A percentile compares a stretch with the other conserved stretches of the same genome.
Evolutionary conservation across 192 early-diverging fungal genomes (phyloP).

Genomic region (Thamnidium elegans): DNA sequence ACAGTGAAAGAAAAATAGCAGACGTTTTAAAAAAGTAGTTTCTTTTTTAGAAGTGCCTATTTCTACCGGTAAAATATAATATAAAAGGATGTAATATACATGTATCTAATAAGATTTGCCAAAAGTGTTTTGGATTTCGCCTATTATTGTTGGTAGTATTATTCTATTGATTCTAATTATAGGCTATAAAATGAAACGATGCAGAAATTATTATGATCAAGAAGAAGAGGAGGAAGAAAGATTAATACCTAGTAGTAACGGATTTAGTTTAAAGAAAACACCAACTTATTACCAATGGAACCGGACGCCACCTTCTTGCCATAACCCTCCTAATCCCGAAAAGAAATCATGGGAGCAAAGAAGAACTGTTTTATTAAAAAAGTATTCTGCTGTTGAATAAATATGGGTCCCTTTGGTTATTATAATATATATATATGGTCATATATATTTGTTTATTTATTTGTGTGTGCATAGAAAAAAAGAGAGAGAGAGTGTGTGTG

Average conservation of each 20-base stretch:
- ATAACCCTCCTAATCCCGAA: slow-evolving; percentile 5
- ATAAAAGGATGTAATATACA: neutral
- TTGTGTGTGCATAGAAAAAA: neutral
- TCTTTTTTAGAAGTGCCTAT: neutral
- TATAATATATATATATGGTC: neutral
- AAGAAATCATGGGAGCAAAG: slow-evolving; percentile 24
- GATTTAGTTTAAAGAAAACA: slow-evolving; percentile 16
- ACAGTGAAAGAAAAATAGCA: too few relatives aligned
- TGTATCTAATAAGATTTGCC: neutral
- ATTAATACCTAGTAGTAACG: slow-evolving; percentile 1
- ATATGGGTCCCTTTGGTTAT: neutral
- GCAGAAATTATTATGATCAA: neutral
- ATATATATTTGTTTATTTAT: too few relatives aligned
- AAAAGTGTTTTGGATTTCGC: too few relatives aligned
- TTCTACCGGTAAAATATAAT: neutral
- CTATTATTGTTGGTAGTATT: slow-evolving; percentile 1
- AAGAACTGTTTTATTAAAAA: slow-evolving; percentile 17
- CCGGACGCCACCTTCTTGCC: slow-evolving; percentile 14
- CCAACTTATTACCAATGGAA: slow-evolving; percentile 26
- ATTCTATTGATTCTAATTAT: slow-evolving; percentile 4
- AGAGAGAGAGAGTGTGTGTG: neutral
- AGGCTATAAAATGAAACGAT: neutral
- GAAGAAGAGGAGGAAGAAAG: slow-evolving; percentile 22
- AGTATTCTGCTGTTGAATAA: slow-evolving; percentile 17
- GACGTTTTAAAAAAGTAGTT: too few relatives aligned